Evolutionary conservation across 2,329 filamentous ascomycete species (phyloP).

Genomic region (Verruconis gallopava): DNA sequence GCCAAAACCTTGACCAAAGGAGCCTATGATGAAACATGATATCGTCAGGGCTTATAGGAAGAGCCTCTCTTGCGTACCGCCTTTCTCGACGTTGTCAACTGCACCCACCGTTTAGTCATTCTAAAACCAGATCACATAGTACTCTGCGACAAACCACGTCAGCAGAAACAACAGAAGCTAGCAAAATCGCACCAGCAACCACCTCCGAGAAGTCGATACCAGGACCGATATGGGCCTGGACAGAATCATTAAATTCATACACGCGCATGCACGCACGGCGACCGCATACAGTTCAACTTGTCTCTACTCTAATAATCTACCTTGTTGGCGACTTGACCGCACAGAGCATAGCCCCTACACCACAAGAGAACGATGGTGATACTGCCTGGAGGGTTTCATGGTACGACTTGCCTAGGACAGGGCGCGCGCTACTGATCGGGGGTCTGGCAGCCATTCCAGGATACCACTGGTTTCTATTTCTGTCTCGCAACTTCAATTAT

Average conservation of each 20-base stretch:
- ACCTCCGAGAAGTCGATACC: constrained; percentile 9
- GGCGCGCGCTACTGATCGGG: constrained; percentile 62
- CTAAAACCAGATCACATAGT: too few species aligned
- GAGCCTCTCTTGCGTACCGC: too few species aligned
- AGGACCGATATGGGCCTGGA: constrained; percentile 9
- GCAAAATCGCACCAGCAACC: too few species aligned
- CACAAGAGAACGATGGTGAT: constrained; percentile 1
- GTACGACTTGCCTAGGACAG: constrained; percentile 58
- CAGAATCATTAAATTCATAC: constrained; percentile 41
- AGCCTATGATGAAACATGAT: too few species aligned
- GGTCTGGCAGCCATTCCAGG: constrained; percentile 60
- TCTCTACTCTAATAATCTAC: constrained; percentile 65
- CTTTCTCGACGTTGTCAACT: too few species aligned
- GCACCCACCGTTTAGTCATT: not conserved
- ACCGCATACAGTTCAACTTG: constrained; percentile 70
- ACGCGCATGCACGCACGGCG: constrained; percentile 55
- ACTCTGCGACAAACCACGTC: too few species aligned
- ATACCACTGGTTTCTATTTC: constrained; percentile 74
- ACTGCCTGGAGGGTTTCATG: constrained; percentile 12
- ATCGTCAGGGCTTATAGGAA: too few species aligned
- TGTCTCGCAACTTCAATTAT: constrained; percentile 72
- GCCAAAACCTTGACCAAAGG: too few species aligned
- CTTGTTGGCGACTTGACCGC: constrained; percentile 65
- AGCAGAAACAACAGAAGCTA: too few species aligned
- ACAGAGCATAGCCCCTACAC: constrained; percentile 44